Evolutionary conservation across 768 basidiomycete genomes (phyloP), one percentile per base, ranked within the genome.

Genomic region (Candolleomyces eurysporus): DNA sequence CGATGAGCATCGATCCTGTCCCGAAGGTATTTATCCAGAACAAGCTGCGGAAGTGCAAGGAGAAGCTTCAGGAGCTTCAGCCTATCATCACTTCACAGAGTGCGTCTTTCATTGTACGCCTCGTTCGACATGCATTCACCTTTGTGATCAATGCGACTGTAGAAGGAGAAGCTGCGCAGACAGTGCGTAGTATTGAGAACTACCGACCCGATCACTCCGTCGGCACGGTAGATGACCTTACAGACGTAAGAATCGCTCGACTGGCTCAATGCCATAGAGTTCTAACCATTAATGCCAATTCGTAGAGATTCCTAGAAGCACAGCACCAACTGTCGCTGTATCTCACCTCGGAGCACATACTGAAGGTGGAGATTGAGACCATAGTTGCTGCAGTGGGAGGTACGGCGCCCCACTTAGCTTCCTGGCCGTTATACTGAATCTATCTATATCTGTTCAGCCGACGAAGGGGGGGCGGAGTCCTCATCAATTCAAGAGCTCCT

Each of bases 11-110:
- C 13, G 92, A 93, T 40, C 75, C 83, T 21, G 83, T 82, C 8
- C 87, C 92, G 0, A 93, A 91, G 72, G 79, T 91, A 2, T 85
- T 90, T 69, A 76, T 94, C 21, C 92, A 94, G 75, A 94, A 94
- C 70, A 90, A 87, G 64, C 79, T 93, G 26, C 74, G 75, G 55
- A 81, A 79, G 60, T 84, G 82, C 60, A 80, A 84, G 59, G 75
- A 71, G 39, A 92, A 90, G 74, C 68, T 91, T n/a, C 68, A 76
- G 56, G 91, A 93, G 64, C 70, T 91, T 8, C 71, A 66, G n/a
- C 79, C 85, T 5, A 65, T 87, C 14, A 76, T 90, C 6, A 72
- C 79, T n/a, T 65, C 79, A 7, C 90, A 90, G 71, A 80, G 91
- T 91, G 71, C 65, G 84, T 71, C 5, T 48, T 59, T 4, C 31